These are phyloP conservation scores for Wickerhamiella siamensis DNA, from an alignment of 805 yeast species.

Conservation along the genomic window DNA sequence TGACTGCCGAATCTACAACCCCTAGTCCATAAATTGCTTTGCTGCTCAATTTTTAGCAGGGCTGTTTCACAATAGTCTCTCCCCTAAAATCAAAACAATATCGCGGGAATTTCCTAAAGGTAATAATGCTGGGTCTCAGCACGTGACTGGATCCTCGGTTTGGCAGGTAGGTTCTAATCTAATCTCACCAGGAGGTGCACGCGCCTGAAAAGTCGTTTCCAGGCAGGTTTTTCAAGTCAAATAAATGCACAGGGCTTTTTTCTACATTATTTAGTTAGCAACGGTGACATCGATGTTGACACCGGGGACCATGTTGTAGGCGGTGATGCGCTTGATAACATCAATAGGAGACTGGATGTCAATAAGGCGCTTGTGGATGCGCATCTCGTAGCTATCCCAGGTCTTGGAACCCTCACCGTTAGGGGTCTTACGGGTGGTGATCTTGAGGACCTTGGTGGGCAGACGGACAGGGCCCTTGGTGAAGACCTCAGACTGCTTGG, in stretches of 20 bases:
- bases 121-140: too few relatives aligned
- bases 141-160: too few relatives aligned
- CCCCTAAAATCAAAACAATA: too few relatives aligned
- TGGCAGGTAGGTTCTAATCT: too few relatives aligned
- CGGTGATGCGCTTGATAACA: conserved; percentile 88
- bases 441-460: conserved; percentile 97
- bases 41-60: too few relatives aligned
- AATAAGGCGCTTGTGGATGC: conserved; percentile 99
- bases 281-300: conserved; percentile 57
- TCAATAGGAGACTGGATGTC: conserved; percentile 95
- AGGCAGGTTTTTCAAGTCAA: too few relatives aligned
- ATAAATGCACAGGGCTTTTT: conserved; percentile 1
- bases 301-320: conserved; percentile 98
- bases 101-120: too few relatives aligned
- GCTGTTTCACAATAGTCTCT: too few relatives aligned
- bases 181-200: too few relatives aligned
- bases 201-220: too few relatives aligned
- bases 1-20: too few relatives aligned
- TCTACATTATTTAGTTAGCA: conserved; percentile 21
- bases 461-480: conserved; percentile 99
- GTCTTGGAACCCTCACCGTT: conserved; percentile 99
- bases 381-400: conserved; percentile 99
- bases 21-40: too few relatives aligned
- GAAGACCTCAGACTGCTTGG: conserved; percentile 57
- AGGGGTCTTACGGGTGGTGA: conserved; percentile 99